Conservation (phyloP, 148 eudicot genomes). For the Cornus controversa region DNA sequence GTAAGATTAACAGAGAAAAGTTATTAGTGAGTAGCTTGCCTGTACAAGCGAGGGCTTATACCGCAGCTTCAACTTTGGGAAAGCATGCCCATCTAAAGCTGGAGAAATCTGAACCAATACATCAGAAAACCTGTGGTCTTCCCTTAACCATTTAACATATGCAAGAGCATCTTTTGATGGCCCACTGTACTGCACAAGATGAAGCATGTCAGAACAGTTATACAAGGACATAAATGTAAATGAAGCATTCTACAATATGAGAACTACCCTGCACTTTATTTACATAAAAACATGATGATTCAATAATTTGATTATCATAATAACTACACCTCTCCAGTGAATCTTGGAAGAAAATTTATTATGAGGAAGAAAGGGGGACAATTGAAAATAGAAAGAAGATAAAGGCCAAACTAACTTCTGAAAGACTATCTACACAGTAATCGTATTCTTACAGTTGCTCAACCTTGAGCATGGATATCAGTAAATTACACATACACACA, state of each 20-base stretch:
- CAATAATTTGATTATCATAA: background rate
- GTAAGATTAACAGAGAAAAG: conserved; percentile 2
- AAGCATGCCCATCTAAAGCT: conserved; percentile 70
- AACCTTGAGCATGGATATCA: background rate
- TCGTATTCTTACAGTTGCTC: background rate
- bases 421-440: background rate
- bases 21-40: conserved; percentile 43
- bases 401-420: background rate
- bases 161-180: conserved; percentile 75
- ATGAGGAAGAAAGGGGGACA: background rate
- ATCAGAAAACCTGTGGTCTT: conserved; percentile 73
- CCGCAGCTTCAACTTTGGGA: conserved; percentile 87
- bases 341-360: no score
- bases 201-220: conserved; percentile 12
- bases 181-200: conserved; percentile 82
- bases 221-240: background rate
- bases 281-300: background rate
- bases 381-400: background rate
- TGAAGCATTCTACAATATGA: conserved; percentile 8
- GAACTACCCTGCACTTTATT: background rate
- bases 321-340: background rate
- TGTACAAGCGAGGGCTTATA: conserved; percentile 93
- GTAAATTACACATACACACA: no score
- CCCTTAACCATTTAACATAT: conserved; percentile 72
- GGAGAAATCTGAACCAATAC: conserved; percentile 80